A percentile compares a stretch with the other conserved stretches of the same genome.
phyloP scores from a whole-genome alignment of 1,284 basidiomycete species.

The Austroboletus rostrupii region DNA sequence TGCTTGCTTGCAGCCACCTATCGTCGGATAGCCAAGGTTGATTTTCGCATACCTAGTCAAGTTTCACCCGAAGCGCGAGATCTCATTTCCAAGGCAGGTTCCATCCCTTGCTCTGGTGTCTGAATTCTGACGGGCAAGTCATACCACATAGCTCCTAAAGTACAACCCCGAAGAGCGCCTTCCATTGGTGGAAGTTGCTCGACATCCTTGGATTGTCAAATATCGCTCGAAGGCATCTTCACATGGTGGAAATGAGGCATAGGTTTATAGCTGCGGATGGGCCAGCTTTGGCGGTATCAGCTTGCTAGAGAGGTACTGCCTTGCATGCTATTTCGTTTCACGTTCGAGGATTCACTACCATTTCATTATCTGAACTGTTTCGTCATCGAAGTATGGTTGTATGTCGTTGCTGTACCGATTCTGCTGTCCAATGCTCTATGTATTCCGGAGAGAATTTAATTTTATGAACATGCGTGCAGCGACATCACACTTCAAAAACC shows the following conservation, averaged over 20 bases:
- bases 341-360: too few species aligned
- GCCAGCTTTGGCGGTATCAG: too few species aligned
- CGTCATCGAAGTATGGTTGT: too few species aligned
- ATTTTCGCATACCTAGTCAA: constrained; percentile 70
- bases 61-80: constrained; percentile 68
- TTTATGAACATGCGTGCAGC: too few species aligned
- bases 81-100: constrained; percentile 53
- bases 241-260: constrained; percentile 23
- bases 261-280: background rate
- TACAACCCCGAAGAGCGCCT: constrained; percentile 84
- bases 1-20: constrained; percentile 72
- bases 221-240: constrained; percentile 49
- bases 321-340: background rate
- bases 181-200: constrained; percentile 75
- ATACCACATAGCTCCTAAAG: constrained; percentile 68
- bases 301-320: constrained; percentile 3
- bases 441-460: too few species aligned
- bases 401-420: too few species aligned
- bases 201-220: constrained; percentile 92
- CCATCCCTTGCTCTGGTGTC: constrained; percentile 16
- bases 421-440: too few species aligned
- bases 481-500: too few species aligned
- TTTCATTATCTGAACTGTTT: too few species aligned
- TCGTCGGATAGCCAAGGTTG: constrained; percentile 78
- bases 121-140: constrained; percentile 26